Percentiles rank a stretch among this genome's conserved stretches.
These are phyloP conservation scores for Detonula confervacea DNA, from an alignment of 352 stramenopile genomes.

Conservation along the genomic window DNA sequence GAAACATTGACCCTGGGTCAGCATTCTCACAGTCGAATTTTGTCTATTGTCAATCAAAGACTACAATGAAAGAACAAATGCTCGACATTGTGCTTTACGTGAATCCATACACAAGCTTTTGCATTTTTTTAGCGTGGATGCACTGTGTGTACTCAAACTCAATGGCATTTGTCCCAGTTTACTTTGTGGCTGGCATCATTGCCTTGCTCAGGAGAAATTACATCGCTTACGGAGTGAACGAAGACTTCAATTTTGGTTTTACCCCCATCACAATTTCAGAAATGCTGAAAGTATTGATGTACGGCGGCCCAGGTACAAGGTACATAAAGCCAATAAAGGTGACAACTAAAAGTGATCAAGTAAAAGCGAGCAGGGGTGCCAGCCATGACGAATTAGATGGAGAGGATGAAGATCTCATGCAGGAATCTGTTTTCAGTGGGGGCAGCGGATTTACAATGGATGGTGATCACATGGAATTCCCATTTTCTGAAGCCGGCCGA, in stretches of 20 bases:
- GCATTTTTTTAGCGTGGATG: slow-evolving; percentile 77
- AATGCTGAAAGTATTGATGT: slow-evolving; percentile 42
- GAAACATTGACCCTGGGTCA: neutral
- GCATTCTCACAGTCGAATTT: neutral
- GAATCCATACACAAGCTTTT: slow-evolving; percentile 39
- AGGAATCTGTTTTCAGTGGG: slow-evolving; percentile 2
- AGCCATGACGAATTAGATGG: slow-evolving; percentile 17
- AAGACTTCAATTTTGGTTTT: slow-evolving; percentile 54
- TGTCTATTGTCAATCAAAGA: slow-evolving; percentile 15
- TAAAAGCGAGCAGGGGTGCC: neutral
- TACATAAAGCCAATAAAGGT: slow-evolving; percentile 41
- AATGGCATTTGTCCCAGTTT: slow-evolving; percentile 61
- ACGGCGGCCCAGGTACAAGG: slow-evolving; percentile 26
- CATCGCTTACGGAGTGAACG: slow-evolving; percentile 56
- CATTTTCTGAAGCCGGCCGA: slow-evolving; percentile 43
- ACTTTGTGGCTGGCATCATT: slow-evolving; percentile 64
- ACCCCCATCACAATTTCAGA: slow-evolving; percentile 64
- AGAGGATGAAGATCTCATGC: slow-evolving; percentile 5
- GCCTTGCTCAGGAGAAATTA: slow-evolving; percentile 69
- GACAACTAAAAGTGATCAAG: neutral
- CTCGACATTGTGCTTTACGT: slow-evolving; percentile 44
- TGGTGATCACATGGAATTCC: slow-evolving; percentile 49
- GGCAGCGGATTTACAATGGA: slow-evolving; percentile 28
- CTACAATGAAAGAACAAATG: slow-evolving; percentile 50
- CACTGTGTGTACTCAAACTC: slow-evolving; percentile 69